Percentiles rank a stretch among this genome's conserved stretches.
Evolutionary conservation across 1,139 yeast species (phyloP).

Genomic region (Zygotorulaspora mrakii): DNA sequence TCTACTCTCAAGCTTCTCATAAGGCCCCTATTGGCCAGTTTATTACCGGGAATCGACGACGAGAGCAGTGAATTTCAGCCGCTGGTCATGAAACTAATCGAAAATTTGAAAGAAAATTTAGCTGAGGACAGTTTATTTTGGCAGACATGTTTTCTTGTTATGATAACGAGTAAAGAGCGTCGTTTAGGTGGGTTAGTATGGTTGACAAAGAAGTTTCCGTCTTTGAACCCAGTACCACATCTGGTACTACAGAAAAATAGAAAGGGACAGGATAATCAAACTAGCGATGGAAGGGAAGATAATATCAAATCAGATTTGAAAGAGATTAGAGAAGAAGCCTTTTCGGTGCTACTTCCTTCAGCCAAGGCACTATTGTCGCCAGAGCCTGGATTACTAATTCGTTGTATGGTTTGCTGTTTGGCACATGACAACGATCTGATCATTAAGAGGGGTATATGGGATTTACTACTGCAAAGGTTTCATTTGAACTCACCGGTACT

Average conservation of each 20-base stretch:
- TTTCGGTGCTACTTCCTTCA: slow-evolving; percentile 44
- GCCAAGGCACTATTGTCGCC: slow-evolving; percentile 65
- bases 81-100: slow-evolving; percentile 57
- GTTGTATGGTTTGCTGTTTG: slow-evolving; percentile 71
- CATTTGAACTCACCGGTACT: slow-evolving; percentile 62
- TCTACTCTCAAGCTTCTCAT: slow-evolving; percentile 50
- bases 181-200: slow-evolving; percentile 80
- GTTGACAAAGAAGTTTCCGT: slow-evolving; percentile 66
- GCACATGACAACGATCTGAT: slow-evolving; percentile 57
- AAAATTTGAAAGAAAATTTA: slow-evolving; percentile 53
- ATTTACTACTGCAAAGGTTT: slow-evolving; percentile 63
- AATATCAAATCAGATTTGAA: too few species aligned
- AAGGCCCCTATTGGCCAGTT: slow-evolving; percentile 67
- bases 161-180: slow-evolving; percentile 74
- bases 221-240: slow-evolving; percentile 40
- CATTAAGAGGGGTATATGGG: slow-evolving; percentile 87
- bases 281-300: slow-evolving; percentile 10
- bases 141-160: slow-evolving; percentile 72
- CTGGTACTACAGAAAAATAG: slow-evolving; percentile 23
- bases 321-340: slow-evolving; percentile 21
- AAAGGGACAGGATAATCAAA: too few species aligned
- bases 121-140: slow-evolving; percentile 76
- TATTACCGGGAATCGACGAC: slow-evolving; percentile 87
- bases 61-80: slow-evolving; percentile 80
- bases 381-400: slow-evolving; percentile 70